A percentile compares a stretch with the other conserved stretches of the same genome.
Conservation (phyloP, 2,329 filamentous ascomycete species). For the Drechslerella dactyloides region DNA sequence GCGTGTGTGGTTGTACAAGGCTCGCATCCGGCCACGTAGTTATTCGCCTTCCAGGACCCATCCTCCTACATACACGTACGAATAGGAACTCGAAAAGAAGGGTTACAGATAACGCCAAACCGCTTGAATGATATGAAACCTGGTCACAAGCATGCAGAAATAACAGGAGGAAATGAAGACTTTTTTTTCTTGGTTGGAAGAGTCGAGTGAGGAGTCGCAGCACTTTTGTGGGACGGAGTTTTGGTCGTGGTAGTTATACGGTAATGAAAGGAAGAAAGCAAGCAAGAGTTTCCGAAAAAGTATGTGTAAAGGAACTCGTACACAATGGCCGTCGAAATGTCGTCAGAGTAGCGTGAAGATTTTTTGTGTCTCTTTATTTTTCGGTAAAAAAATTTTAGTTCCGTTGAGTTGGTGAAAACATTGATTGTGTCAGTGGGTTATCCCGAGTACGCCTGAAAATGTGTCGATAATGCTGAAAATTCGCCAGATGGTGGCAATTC, state of each 20-base stretch:
- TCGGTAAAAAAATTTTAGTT: conserved; percentile 5
- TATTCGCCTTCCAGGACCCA: conserved; percentile 12
- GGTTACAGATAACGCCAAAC: conserved; percentile 33
- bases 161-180: conserved; percentile 23
- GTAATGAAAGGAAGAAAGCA: neutral
- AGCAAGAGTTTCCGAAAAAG: conserved; percentile 41
- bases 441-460: conserved; percentile 49
- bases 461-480: conserved; percentile 29
- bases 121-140: conserved; percentile 49
- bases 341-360: conserved; percentile 28
- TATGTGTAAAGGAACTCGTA: conserved; percentile 12
- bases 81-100: conserved; percentile 10
- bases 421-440: conserved; percentile 21
- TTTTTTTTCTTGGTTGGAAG: conserved; percentile 28
- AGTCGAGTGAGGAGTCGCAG: neutral
- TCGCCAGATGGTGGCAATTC: conserved; percentile 19
- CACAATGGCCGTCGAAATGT: neutral
- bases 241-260: conserved; percentile 21
- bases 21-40: conserved; percentile 35
- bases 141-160: conserved; percentile 35
- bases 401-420: neutral
- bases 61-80: conserved; percentile 17
- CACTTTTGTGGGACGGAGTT: conserved; percentile 7
- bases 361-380: conserved; percentile 25
- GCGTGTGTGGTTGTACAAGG: conserved; percentile 39